A percentile compares a stretch with the other conserved stretches of the same genome.
phyloP scores from a whole-genome alignment of 2,329 filamentous ascomycete genomes.

The Diplodia scrobiculata region DNA sequence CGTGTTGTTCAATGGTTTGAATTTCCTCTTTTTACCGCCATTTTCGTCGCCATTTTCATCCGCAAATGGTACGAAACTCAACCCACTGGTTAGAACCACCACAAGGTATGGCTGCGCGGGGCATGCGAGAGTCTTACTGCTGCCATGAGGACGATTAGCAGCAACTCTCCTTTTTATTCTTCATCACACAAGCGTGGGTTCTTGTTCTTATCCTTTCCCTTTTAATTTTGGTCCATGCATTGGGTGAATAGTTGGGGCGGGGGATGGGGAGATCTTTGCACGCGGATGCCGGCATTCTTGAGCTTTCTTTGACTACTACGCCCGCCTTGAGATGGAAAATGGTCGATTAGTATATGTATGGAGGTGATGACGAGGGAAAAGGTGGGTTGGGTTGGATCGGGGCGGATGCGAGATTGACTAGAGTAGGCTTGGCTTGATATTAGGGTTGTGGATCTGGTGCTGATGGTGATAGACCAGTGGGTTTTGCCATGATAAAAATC shows the following conservation, averaged over 20 bases:
- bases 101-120: conserved; percentile 6
- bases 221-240: background rate
- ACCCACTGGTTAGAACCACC: background rate
- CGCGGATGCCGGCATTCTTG: background rate
- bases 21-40: background rate
- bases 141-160: background rate
- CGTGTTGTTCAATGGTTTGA: background rate
- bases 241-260: background rate
- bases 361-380: background rate
- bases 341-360: background rate
- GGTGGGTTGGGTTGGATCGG: background rate
- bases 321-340: background rate
- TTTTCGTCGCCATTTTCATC: background rate
- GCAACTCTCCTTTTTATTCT: background rate
- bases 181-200: background rate
- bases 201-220: background rate
- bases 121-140: conserved; percentile 1
- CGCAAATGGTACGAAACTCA: conserved; percentile 1
- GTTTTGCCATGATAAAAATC: conserved; percentile 11
- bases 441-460: background rate
- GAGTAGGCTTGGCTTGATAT: background rate
- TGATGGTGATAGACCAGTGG: conserved; percentile 16
- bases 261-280: background rate
- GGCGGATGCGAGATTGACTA: background rate
- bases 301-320: background rate